Base-by-base conservation (phyloP, 768 basidiomycete species). In the Tylopilus vinaceipallidus region DNA sequence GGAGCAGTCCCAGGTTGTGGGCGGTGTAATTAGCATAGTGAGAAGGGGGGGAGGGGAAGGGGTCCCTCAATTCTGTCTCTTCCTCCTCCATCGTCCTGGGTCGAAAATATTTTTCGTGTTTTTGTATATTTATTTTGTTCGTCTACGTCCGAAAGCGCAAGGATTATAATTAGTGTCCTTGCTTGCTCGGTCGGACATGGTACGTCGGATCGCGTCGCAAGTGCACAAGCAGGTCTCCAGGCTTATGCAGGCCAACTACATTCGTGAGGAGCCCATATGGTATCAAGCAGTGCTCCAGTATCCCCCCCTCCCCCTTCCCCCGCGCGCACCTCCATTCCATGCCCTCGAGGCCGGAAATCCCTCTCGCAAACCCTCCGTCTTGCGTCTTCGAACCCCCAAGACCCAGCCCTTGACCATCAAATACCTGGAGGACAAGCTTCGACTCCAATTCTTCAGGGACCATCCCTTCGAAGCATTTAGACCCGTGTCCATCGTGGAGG, bases 391-490 rank as follows among this genome's bases (percentile, higher is more conserved):
- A 35, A 58, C 73, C 30, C 70, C 70, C 36, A 72, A 73, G 39
- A 69, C 73, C 24, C 71, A 70, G 23, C 85, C 88, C 1, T 52
- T 79, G 40, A 77, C 79, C 11, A 78, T 98, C 43, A 74, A 75
- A 46, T 97, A 94, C 64, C 50, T 88, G 34, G 92, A 95, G 64
- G 97, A 99, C 67, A 75, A 80, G 53, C 73, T 98, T 50, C 83
- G 97, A 30, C 76, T 82, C 47, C 90, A 91, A 66, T 98, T 99
- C 76, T 98, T 95, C 75, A 75, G 76, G 35, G 97, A 99, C 73
- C 95, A 97, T 66, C 94, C 97, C 7, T 97, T 97, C 63, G 95
- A 99, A 71, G 87, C 92, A 2, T 89, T 95, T 69, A 77, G 95
- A 36, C 83, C 92, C 2, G 75, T 76, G 9, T 83, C 80, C 11